Conservation (phyloP, 208 protist genomes). For the Acanthamoeba healyi region DNA sequence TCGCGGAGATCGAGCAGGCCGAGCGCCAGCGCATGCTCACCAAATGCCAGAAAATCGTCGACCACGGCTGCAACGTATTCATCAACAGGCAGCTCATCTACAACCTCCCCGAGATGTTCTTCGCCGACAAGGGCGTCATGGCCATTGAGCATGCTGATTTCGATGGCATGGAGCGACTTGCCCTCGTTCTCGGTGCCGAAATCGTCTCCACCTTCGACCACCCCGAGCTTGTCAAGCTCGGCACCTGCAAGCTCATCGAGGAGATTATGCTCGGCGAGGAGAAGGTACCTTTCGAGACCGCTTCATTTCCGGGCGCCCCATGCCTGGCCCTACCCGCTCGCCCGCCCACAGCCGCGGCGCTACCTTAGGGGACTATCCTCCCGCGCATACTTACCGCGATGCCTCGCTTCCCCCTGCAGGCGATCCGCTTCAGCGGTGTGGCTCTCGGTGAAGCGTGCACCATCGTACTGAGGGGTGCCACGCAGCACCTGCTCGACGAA, state of each 20-base stretch:
- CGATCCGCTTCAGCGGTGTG: constrained; percentile 98
- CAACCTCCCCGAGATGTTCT: constrained; percentile 99
- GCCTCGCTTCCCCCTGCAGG: constrained; percentile 2
- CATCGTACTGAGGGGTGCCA: constrained; percentile 99
- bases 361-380: too few relatives aligned
- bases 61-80: constrained; percentile 98
- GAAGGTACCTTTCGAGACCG: constrained; percentile 84
- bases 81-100: constrained; percentile 99
- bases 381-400: too few relatives aligned
- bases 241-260: constrained; percentile 96
- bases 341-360: neutral
- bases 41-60: constrained; percentile 97
- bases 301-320: too few relatives aligned
- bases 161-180: constrained; percentile 93
- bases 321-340: neutral
- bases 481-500: constrained; percentile 99
- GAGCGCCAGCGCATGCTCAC: constrained; percentile 96
- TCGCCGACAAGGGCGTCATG: constrained; percentile 96
- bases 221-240: constrained; percentile 96
- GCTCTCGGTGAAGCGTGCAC: constrained; percentile 97
- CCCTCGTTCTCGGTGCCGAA: constrained; percentile 93
- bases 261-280: constrained; percentile 99
- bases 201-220: constrained; percentile 99
- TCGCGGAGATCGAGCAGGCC: constrained; percentile 99
- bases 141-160: constrained; percentile 99